A percentile compares a stretch with the other conserved stretches of the same genome.
Evolutionary conservation across 768 basidiomycete species (phyloP).

Genomic region (Naganishia onofrii): DNA sequence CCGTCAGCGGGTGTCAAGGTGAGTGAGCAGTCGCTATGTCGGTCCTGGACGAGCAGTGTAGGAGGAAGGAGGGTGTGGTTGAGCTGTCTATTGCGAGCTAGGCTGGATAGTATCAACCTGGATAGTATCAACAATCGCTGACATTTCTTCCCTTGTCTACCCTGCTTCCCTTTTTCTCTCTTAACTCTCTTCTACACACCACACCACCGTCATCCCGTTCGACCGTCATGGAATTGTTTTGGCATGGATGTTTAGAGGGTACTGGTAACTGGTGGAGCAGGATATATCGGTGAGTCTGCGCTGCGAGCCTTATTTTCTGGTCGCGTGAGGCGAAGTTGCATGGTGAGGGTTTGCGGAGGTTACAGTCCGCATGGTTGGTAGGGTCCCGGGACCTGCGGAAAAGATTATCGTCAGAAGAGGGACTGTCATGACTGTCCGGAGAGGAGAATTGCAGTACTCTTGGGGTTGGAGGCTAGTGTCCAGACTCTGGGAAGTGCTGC

Average conservation of each 20-base stretch:
- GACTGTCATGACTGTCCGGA: too few species aligned
- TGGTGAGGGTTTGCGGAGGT: neutral
- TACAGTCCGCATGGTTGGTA: neutral
- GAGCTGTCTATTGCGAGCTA: neutral
- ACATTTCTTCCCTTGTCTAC: neutral
- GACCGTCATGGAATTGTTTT: neutral
- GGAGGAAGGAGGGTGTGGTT: neutral
- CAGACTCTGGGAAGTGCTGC: too few species aligned
- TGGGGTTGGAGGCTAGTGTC: too few species aligned
- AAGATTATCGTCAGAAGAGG: too few species aligned
- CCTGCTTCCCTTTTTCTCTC: neutral
- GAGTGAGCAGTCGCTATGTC: neutral
- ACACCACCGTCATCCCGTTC: neutral
- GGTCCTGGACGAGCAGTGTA: neutral
- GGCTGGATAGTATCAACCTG: too few species aligned
- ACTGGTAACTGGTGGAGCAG: conserved; percentile 75
- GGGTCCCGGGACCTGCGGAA: too few species aligned
- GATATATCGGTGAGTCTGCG: conserved; percentile 71
- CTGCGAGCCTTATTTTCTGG: neutral
- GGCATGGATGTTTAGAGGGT: conserved; percentile 57
- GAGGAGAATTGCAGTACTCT: too few species aligned
- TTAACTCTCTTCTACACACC: neutral
- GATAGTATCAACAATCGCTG: neutral
- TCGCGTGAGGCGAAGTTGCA: neutral
- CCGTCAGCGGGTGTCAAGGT: conserved; percentile 12